A percentile compares a stretch with the other conserved stretches of the same genome.
Evolutionary conservation across 164 flowering plant genomes (phyloP).

Genomic region (Vitis rotundifolia): DNA sequence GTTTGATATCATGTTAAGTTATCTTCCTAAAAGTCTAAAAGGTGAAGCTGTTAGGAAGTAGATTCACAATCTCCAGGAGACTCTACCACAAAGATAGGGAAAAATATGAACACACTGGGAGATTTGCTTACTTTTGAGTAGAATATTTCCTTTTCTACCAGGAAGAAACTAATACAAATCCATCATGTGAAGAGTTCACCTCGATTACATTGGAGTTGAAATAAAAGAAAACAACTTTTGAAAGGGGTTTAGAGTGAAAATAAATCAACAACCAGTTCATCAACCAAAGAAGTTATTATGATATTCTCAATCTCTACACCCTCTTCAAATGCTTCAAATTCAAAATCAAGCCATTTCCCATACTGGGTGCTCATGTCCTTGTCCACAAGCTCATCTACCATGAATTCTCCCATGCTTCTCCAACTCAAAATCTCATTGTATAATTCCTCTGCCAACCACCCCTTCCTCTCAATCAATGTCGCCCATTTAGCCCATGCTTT

Average conservation of each 20-base stretch:
- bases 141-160: background rate
- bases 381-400: slow-evolving; percentile 68
- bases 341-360: slow-evolving; percentile 70
- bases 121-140: background rate
- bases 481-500: slow-evolving; percentile 34
- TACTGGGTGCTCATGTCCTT: slow-evolving; percentile 58
- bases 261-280: slow-evolving; percentile 55
- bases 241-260: slow-evolving; percentile 6
- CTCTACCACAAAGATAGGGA: too few relatives aligned
- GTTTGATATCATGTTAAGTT: too few relatives aligned
- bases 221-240: background rate
- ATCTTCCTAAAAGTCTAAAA: too few relatives aligned
- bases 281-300: slow-evolving; percentile 45
- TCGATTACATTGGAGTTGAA: background rate
- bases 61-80: too few relatives aligned
- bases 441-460: slow-evolving; percentile 45
- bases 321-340: slow-evolving; percentile 50
- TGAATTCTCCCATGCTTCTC: slow-evolving; percentile 44
- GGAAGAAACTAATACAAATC: background rate
- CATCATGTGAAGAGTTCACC: background rate
- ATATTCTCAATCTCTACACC: slow-evolving; percentile 45
- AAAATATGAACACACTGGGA: background rate
- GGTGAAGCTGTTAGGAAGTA: too few relatives aligned
- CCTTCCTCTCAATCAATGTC: slow-evolving; percentile 22
- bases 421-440: slow-evolving; percentile 41